Percentiles rank a stretch among this genome's conserved stretches.
Evolutionary conservation across 441 rosid species (phyloP).

Genomic region (Pelargonium australe): DNA sequence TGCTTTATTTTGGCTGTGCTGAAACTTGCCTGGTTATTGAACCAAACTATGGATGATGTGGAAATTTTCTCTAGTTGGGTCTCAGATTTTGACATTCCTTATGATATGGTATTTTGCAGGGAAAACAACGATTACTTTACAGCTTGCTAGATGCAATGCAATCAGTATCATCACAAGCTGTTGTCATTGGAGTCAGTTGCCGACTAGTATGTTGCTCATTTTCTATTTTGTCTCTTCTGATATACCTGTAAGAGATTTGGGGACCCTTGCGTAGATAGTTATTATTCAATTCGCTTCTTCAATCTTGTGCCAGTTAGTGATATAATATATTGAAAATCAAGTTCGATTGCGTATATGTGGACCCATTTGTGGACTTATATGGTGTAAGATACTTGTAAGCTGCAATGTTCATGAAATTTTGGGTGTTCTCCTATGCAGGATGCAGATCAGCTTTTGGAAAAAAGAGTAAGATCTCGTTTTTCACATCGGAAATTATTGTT

Average conservation of each 20-base stretch:
- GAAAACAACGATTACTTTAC: constrained; percentile 83
- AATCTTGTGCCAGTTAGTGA: background rate
- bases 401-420: constrained; percentile 14
- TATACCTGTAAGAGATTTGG: constrained; percentile 3
- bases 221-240: constrained; percentile 4
- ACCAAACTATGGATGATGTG: background rate
- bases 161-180: constrained; percentile 85
- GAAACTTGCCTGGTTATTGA: background rate
- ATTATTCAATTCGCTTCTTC: background rate
- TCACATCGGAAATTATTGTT: constrained; percentile 79
- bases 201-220: constrained; percentile 48
- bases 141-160: constrained; percentile 93
- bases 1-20: background rate
- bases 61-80: background rate
- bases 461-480: constrained; percentile 92
- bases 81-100: background rate
- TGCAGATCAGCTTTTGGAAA: constrained; percentile 93
- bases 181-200: constrained; percentile 76
- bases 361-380: background rate
- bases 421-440: constrained; percentile 45
- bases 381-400: background rate
- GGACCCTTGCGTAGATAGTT: constrained; percentile 6
- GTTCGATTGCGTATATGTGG: constrained; percentile 2
- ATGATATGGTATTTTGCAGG: constrained; percentile 38
- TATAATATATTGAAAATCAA: background rate